These are phyloP conservation scores for Citrullus amarus DNA, from an alignment of 306 rosid species.

Conservation along the genomic window DNA sequence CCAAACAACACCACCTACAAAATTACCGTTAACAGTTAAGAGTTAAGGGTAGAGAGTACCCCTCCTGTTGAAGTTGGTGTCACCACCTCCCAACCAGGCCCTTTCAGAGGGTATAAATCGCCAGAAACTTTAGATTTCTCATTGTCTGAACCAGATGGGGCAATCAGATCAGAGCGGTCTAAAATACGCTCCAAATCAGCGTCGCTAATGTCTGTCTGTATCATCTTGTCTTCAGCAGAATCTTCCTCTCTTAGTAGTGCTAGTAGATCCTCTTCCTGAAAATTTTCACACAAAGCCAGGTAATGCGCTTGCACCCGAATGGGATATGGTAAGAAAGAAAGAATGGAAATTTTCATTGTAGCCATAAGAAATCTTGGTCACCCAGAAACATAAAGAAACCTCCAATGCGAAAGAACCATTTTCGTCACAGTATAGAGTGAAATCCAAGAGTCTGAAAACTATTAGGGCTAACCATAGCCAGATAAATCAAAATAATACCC, in stretches of 20 bases:
- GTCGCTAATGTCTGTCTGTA: constrained; percentile 59
- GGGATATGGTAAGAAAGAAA: neutral
- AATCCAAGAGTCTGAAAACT: neutral
- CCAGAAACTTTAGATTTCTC: constrained; percentile 13
- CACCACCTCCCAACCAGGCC: constrained; percentile 99
- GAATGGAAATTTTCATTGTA: neutral
- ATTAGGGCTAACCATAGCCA: no score
- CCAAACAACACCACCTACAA: neutral
- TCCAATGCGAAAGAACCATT: neutral
- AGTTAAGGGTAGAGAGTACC: constrained; percentile 78
- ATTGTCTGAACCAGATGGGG: neutral
- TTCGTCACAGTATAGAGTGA: neutral
- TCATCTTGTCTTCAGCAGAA: constrained; percentile 64
- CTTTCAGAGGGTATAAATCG: constrained; percentile 33
- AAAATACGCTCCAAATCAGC: constrained; percentile 58
- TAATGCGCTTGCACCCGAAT: neutral
- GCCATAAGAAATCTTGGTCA: neutral
- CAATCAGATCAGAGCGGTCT: constrained; percentile 73
- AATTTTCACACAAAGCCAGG: neutral
- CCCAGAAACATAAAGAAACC: neutral
- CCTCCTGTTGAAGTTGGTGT: constrained; percentile 57
- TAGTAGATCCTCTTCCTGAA: constrained; percentile 39
- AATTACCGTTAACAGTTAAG: constrained; percentile 16
- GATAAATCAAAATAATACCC: neutral
- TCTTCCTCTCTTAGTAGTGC: constrained; percentile 65